Percentiles rank a stretch among this genome's conserved stretches.
These are phyloP conservation scores for Cytospora schulzeri DNA, from an alignment of 2,329 filamentous ascomycete genomes.

Conservation along the genomic window DNA sequence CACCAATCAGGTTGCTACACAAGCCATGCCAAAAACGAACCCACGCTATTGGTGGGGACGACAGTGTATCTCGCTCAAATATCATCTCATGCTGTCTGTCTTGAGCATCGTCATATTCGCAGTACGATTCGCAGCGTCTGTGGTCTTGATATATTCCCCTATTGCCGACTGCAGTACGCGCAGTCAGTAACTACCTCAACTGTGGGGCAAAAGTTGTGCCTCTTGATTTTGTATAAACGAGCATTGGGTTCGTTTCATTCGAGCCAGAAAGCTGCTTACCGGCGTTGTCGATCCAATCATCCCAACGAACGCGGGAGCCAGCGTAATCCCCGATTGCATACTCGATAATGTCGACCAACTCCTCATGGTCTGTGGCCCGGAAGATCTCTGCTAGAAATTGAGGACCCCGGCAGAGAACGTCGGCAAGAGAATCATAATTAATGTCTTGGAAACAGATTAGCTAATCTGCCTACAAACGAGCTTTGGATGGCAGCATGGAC, in stretches of 20 bases:
- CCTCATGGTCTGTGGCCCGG: neutral
- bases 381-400: neutral
- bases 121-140: neutral
- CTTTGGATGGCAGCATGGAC: too few relatives aligned
- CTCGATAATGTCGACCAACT: neutral
- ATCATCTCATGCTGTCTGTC: neutral
- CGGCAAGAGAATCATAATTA: neutral
- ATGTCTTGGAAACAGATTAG: neutral
- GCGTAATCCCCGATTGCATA: too few relatives aligned
- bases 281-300: conserved; percentile 3
- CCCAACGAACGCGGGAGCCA: rapidly evolving
- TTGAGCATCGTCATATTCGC: neutral
- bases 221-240: neutral
- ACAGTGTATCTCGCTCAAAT: neutral
- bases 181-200: neutral
- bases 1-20: neutral
- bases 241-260: too few relatives aligned
- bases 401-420: neutral
- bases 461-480: neutral
- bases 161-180: neutral
- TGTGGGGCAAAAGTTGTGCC: neutral
- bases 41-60: neutral
- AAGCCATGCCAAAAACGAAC: neutral
- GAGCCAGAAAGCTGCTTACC: neutral
- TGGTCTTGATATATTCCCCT: neutral